Evolutionary conservation across 345 rosid genomes (phyloP).

Genomic region (Pistacia integerrima): DNA sequence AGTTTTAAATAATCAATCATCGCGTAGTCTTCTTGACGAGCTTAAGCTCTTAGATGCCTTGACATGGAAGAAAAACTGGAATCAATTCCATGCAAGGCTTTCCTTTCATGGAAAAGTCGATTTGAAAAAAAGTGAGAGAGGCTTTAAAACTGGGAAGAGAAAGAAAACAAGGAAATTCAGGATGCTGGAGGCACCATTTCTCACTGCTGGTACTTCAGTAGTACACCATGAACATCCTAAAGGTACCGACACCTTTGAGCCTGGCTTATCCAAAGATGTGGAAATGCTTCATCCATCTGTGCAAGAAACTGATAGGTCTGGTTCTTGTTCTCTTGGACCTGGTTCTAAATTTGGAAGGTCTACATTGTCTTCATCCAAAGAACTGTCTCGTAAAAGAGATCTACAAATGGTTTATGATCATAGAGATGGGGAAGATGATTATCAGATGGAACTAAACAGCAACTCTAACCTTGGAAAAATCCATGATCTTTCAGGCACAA

Average conservation of each 20-base stretch:
- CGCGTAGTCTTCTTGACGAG: conserved; percentile 55
- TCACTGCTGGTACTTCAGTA: conserved; percentile 12
- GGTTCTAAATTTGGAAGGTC: conserved; percentile 20
- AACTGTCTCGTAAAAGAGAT: conserved; percentile 34
- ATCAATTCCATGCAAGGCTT: conserved; percentile 20
- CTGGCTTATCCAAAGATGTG: conserved; percentile 28
- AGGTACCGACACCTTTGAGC: conserved; percentile 8
- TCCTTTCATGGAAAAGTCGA: conserved; percentile 27
- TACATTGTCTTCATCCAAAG: conserved; percentile 24
- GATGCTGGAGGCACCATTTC: conserved; percentile 22
- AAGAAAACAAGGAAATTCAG: conserved; percentile 29
- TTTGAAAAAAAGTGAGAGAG: conserved; percentile 20
- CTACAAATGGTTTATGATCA: conserved; percentile 19
- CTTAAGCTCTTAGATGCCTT: conserved; percentile 51
- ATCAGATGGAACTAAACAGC: conserved; percentile 10
- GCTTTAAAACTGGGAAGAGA: conserved; percentile 39
- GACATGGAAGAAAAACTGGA: conserved; percentile 43
- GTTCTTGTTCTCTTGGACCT: conserved; percentile 12
- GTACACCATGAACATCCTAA: conserved; percentile 5
- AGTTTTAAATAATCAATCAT: conserved; percentile 23
- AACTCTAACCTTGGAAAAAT: conserved; percentile 6
- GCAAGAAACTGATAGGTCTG: conserved; percentile 13
- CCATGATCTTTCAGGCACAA: conserved; percentile 22
- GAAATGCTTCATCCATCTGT: conserved; percentile 21
- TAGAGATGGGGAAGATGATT: conserved; percentile 15